Conservation (phyloP, 441 rosid genomes). For the Manihot esculenta region DNA sequence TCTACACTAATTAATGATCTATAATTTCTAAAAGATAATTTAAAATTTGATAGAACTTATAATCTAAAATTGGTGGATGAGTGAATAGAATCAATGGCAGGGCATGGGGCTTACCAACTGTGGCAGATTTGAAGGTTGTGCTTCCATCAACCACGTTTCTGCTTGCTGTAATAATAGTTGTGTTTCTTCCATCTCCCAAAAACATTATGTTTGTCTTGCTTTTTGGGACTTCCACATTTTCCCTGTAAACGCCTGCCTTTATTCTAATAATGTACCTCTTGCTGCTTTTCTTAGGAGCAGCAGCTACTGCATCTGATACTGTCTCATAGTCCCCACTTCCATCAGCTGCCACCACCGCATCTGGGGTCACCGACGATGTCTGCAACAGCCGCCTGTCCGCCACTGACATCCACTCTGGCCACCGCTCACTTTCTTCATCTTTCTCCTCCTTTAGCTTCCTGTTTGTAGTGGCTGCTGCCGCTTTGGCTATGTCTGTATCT, state of each 20-base stretch:
- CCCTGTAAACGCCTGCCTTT: constrained; percentile 51
- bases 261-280: constrained; percentile 50
- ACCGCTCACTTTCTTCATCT: constrained; percentile 17
- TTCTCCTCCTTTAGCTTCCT: constrained; percentile 47
- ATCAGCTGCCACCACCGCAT: constrained; percentile 66
- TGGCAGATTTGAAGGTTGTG: constrained; percentile 71
- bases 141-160: constrained; percentile 65
- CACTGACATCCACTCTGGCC: constrained; percentile 69
- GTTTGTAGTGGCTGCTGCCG: background rate
- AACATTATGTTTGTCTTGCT: constrained; percentile 52
- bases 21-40: no score
- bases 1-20: no score
- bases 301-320: constrained; percentile 55
- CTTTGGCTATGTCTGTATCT: constrained; percentile 54
- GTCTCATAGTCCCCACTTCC: constrained; percentile 58
- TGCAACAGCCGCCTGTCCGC: constrained; percentile 62
- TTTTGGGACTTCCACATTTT: constrained; percentile 61
- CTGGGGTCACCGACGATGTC: constrained; percentile 41
- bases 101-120: constrained; percentile 47
- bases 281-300: constrained; percentile 49
- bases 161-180: constrained; percentile 57
- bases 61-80: no score
- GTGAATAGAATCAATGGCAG: no score
- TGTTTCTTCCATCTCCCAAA: constrained; percentile 55
- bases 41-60: no score